A percentile compares a stretch with the other conserved stretches of the same genome.
Conservation (phyloP, 148 eudicot species). For the Simmondsia chinensis region DNA sequence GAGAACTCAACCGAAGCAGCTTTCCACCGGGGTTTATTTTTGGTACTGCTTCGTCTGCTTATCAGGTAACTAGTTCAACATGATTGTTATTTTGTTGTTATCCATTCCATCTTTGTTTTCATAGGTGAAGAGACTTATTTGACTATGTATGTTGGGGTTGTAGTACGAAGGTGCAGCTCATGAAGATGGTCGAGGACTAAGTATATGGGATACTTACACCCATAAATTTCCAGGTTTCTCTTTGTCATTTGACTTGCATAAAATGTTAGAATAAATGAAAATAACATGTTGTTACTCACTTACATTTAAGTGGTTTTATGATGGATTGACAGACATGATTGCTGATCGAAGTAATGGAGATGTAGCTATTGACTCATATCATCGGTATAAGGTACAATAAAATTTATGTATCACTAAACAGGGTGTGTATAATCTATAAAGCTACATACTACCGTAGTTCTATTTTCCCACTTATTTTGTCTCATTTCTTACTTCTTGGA, state of each 20-base stretch:
- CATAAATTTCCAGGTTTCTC: conserved; percentile 15
- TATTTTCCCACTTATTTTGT: neutral
- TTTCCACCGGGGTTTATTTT: conserved; percentile 22
- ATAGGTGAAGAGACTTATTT: no score
- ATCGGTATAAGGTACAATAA: conserved; percentile 37
- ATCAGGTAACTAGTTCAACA: conserved; percentile 13
- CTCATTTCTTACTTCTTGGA: no score
- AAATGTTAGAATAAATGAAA: no score
- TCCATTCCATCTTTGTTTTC: neutral
- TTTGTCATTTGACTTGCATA: no score
- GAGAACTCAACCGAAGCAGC: conserved; percentile 15
- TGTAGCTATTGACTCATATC: conserved; percentile 37
- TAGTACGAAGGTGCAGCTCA: conserved; percentile 15
- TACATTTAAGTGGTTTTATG: neutral
- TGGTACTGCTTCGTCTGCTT: conserved; percentile 34
- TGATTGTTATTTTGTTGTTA: neutral
- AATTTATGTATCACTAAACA: neutral
- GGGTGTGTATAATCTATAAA: neutral
- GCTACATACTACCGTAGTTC: neutral
- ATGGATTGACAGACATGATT: conserved; percentile 15
- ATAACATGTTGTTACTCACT: no score
- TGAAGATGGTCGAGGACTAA: conserved; percentile 12
- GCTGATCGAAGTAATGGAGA: conserved; percentile 31
- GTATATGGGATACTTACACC: conserved; percentile 16
- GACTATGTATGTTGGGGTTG: neutral